Base-by-base conservation (phyloP, 805 yeast species). In the Nakazawaea laoshanensis region DNA sequence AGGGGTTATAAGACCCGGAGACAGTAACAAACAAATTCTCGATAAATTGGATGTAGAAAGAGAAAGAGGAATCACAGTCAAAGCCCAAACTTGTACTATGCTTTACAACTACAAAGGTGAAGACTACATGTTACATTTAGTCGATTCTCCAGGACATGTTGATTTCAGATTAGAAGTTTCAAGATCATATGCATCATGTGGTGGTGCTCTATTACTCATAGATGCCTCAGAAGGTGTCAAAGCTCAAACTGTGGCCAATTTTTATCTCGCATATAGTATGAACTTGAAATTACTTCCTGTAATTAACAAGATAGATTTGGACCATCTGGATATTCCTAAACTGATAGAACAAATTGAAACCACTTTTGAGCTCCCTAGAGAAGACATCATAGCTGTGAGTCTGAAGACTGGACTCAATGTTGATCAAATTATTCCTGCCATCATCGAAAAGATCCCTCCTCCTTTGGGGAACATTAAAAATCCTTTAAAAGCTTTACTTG, bases 201-300 rank as follows among this genome's bases (percentile, higher is more conserved):
- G 88, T 23, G 97, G 97, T 10, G 96, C 96, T 0, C 58, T 89
- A 25, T 55, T 89, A 25, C 56, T 89, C 15, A 94, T 89, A 2
- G 98, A 92, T 61, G 97, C 97, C 2, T 70, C 89, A 2, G 96
- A 92, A 49, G 97, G 97, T 32, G 87, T 89, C 3, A 96, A 87
- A 53, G 97, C 97, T 0, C 98, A 89, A 53, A 92, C 98, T 0
- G 96, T 89, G n/a, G 96, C 98, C 16, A 89, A 92, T 53, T 89
- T 84, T 57, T 85, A 80, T 48, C 63, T 89, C 36, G 98, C 97
- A 0, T 81, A 82, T 49, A 79, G 89, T 36, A 70, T 86, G 76
- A 83, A 79, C 7, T 67, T 92, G 41, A 76, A 77, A 43, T 61
- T 89, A 42, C 67, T 89, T 1, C 97, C 98, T 0, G 85, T 89